Evolutionary conservation across 805 yeast species (phyloP).

Genomic region (Jamesozyma rosinii): DNA sequence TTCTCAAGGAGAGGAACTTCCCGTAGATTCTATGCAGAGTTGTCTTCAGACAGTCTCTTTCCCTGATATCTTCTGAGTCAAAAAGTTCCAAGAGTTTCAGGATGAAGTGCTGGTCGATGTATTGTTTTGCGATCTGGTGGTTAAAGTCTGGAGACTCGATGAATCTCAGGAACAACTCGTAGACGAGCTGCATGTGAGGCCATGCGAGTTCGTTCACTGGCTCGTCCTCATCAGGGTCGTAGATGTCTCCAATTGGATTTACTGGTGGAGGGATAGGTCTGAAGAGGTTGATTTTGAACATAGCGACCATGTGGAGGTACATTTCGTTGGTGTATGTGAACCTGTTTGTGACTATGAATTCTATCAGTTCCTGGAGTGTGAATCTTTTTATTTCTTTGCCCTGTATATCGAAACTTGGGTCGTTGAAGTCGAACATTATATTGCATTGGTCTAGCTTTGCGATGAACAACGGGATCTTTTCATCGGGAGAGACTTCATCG

Average conservation of each 20-base stretch:
- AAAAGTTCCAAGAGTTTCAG: constrained; percentile 74
- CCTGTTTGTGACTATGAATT: constrained; percentile 73
- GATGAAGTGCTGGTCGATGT: constrained; percentile 85
- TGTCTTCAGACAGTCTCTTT: constrained; percentile 89
- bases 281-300: constrained; percentile 84
- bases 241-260: constrained; percentile 91
- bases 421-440: constrained; percentile 86
- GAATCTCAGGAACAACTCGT: constrained; percentile 86
- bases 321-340: constrained; percentile 83
- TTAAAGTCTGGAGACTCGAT: constrained; percentile 92
- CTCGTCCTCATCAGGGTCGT: constrained; percentile 98
- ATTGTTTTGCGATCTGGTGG: constrained; percentile 86
- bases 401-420: constrained; percentile 82
- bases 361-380: constrained; percentile 82
- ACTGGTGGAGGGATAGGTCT: constrained; percentile 98
- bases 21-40: constrained; percentile 95
- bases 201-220: constrained; percentile 93
- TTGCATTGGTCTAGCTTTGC: constrained; percentile 92
- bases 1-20: constrained; percentile 78
- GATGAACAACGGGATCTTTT: constrained; percentile 61
- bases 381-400: constrained; percentile 88
- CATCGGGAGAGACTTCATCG: constrained; percentile 79
- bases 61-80: constrained; percentile 94
- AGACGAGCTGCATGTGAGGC: constrained; percentile 97
- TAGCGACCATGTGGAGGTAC: constrained; percentile 77